Evolutionary conservation across 1,139 yeast species (phyloP).

Genomic region (Kurtzmaniella quercitrusa): DNA sequence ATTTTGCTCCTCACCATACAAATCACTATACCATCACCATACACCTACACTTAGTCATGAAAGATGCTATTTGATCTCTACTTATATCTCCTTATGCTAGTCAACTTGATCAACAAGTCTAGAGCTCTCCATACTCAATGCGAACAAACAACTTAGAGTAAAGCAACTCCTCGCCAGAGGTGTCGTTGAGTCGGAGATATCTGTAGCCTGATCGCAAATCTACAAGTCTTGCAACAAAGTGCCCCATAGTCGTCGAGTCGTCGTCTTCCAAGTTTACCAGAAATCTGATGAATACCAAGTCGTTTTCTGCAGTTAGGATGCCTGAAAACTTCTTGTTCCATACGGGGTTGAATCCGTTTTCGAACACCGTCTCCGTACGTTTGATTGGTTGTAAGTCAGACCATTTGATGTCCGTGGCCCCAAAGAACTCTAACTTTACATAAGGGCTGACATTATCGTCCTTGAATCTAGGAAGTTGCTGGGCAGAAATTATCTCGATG

Average conservation of each 20-base stretch:
- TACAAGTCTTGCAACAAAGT: constrained; percentile 49
- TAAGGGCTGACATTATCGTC: constrained; percentile 51
- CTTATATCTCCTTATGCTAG: too few species aligned
- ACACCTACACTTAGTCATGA: too few species aligned
- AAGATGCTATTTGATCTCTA: too few species aligned
- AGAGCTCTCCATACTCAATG: constrained; percentile 24
- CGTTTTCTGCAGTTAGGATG: constrained; percentile 30
- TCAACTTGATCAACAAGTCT: background rate
- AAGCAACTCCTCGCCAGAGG: constrained; percentile 75
- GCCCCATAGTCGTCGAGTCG: constrained; percentile 47
- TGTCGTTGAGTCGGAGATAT: constrained; percentile 70
- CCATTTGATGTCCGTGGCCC: constrained; percentile 28
- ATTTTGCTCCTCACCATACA: too few species aligned
- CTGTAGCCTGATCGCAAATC: constrained; percentile 73
- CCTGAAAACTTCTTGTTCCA: constrained; percentile 63
- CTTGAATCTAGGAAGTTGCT: constrained; percentile 71
- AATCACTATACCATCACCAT: too few species aligned
- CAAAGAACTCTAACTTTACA: constrained; percentile 54
- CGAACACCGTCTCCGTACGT: constrained; percentile 36
- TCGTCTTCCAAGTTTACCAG: constrained; percentile 23
- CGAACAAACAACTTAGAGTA: constrained; percentile 73
- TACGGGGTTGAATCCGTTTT: constrained; percentile 82
- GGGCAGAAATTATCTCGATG: constrained; percentile 71
- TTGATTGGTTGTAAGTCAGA: constrained; percentile 11
- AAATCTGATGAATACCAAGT: constrained; percentile 32